phyloP scores from a whole-genome alignment of 805 yeast genomes.

The Teunomyces kruisii region DNA sequence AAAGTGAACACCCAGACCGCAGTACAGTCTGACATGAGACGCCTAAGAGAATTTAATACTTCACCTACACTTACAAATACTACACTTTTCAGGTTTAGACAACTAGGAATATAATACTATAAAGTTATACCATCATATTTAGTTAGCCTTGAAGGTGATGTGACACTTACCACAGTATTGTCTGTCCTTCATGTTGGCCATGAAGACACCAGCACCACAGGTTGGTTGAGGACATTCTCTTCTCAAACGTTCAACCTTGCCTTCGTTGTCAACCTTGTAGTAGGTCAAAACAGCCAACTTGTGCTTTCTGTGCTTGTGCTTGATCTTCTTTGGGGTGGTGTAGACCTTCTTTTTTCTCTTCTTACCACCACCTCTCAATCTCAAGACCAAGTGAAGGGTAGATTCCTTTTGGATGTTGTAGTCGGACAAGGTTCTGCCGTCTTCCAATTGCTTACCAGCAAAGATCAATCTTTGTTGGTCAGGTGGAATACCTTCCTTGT shows the following conservation, averaged over 20 bases:
- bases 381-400: slow-evolving; percentile 91
- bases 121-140: slow-evolving; percentile 6
- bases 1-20: not conserved
- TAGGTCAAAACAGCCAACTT: slow-evolving; percentile 98
- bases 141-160: slow-evolving; percentile 69
- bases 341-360: slow-evolving; percentile 99
- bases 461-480: slow-evolving; percentile 99
- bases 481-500: slow-evolving; percentile 99
- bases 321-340: slow-evolving; percentile 99
- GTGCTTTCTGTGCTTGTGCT: slow-evolving; percentile 99
- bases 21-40: no score
- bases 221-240: slow-evolving; percentile 91
- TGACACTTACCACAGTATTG: slow-evolving; percentile 99
- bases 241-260: slow-evolving; percentile 97
- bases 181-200: slow-evolving; percentile 99
- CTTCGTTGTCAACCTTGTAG: slow-evolving; percentile 99
- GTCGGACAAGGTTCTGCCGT: slow-evolving; percentile 97
- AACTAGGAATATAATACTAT: slow-evolving; percentile 2
- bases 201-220: slow-evolving; percentile 99
- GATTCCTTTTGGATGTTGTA: slow-evolving; percentile 99
- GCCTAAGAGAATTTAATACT: no score
- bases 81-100: not conserved
- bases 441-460: slow-evolving; percentile 99
- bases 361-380: slow-evolving; percentile 98
- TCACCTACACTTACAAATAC: not conserved